Evolutionary conservation across 352 stramenopile genomes (phyloP).

Genomic region (Globisporangium apiculatum): DNA sequence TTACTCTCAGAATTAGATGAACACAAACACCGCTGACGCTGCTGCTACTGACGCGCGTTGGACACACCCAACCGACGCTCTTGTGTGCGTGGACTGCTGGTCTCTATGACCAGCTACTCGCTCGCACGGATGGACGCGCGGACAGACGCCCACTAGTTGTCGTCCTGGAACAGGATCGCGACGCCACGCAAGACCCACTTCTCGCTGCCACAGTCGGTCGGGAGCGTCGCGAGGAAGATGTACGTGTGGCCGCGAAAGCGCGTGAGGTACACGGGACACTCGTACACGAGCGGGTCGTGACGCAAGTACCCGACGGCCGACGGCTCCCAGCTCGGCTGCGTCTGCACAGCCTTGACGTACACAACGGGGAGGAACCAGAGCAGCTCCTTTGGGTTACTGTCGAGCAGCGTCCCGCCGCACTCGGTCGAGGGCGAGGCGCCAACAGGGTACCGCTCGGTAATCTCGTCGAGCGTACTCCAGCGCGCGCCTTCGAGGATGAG

Average conservation of each 20-base stretch:
- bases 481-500: constrained; percentile 95
- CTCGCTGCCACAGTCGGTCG: constrained; percentile 83
- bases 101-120: neutral
- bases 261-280: constrained; percentile 96
- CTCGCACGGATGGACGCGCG: neutral
- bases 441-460: constrained; percentile 82
- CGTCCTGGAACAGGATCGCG: constrained; percentile 92
- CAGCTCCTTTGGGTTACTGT: constrained; percentile 95
- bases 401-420: constrained; percentile 86
- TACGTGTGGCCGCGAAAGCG: constrained; percentile 95
- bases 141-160: constrained; percentile 65
- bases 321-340: constrained; percentile 91
- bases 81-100: too few species aligned
- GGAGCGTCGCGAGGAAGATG: constrained; percentile 94
- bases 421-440: constrained; percentile 76
- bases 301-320: constrained; percentile 94
- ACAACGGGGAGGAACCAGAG: constrained; percentile 90
- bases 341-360: constrained; percentile 95
- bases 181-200: constrained; percentile 95
- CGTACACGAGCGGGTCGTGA: constrained; percentile 90
- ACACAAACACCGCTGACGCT: too few species aligned
- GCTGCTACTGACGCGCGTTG: too few species aligned
- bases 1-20: neutral
- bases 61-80: too few species aligned
- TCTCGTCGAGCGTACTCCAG: constrained; percentile 87